Base-by-base conservation (phyloP, 2,329 filamentous ascomycete species). In the Diaporthe eres region DNA sequence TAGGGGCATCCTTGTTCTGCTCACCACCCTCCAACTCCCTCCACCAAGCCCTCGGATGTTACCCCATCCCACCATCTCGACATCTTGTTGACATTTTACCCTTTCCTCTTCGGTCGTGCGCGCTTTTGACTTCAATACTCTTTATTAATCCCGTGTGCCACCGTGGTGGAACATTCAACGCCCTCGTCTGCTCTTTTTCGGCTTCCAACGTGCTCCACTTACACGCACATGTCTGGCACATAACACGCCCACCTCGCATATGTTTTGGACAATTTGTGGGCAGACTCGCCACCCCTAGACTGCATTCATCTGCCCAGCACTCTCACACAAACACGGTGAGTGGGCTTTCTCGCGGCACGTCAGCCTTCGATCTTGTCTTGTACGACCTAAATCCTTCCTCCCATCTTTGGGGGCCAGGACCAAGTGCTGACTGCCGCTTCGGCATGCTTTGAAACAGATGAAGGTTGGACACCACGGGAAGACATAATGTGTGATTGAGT, bases 161-260 rank as follows among this genome's bases (percentile, higher is more conserved):
- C 63, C 71, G 74, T 60, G 63, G 51, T 39, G 55, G 63, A n/a
- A 63, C 61, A 49, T 17, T 63, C 67, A n/a, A 53, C 63, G 55
- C 39, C 70, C 61, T 72, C 34, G 31, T 55, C 49, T 75, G 67
- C 75, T 47, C 63, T 25, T 73, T 73, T 65, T 37, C 63, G 65
- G 74, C 74, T 55, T 53, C 37, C 53, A 47, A 42, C 25, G n/a
- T 58, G 57, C 51, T 49, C 61, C 63, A 67, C 63, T 71, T 71
- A 77, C 60, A 70, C 65, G 15, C 65, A 71, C 72, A 75, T 75
- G 61, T 63, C 61, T 74, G 76, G 61, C 44, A 55, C 65, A 70
- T 71, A 78, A 55, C 70, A 55, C 77, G 72, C 76, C 72, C 75
- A 28, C 70, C 55, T 77, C 74, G 77, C 81, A 79, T 74, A 4